Conservation (phyloP, 352 stramenopile genomes). For the Globisporangium carolinianum region DNA sequence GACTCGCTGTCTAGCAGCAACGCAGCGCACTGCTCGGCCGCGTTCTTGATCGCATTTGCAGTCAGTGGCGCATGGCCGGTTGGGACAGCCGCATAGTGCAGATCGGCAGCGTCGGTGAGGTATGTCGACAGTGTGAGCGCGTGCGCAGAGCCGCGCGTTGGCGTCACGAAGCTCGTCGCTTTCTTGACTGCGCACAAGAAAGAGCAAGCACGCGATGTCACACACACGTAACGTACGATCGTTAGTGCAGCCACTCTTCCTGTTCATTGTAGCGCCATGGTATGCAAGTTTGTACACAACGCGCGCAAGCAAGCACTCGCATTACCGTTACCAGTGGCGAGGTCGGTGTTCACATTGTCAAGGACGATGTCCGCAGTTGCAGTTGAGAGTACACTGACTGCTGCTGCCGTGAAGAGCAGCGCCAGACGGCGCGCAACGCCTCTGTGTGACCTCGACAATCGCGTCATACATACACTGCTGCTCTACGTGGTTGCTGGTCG, state of each 20-base stretch:
- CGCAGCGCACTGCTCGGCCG: conserved; percentile 17
- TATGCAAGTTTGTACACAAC: background rate
- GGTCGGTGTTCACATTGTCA: too few relatives aligned
- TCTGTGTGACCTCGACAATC: too few relatives aligned
- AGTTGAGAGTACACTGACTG: too few relatives aligned
- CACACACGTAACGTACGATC: background rate
- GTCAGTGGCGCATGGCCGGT: conserved; percentile 29
- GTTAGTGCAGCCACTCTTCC: background rate
- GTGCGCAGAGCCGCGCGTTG: conserved; percentile 30
- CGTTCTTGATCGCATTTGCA: conserved; percentile 45
- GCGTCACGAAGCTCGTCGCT: conserved; percentile 36
- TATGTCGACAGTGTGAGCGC: conserved; percentile 65
- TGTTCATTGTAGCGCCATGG: too few relatives aligned
- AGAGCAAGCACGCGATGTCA: background rate
- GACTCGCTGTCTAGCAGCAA: background rate
- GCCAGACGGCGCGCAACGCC: too few relatives aligned
- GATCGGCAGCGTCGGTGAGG: conserved; percentile 57
- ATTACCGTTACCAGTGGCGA: too few relatives aligned
- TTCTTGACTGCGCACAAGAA: background rate
- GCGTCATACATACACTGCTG: too few relatives aligned
- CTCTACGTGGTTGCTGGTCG: too few relatives aligned
- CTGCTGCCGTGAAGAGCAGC: too few relatives aligned
- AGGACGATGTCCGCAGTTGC: too few relatives aligned
- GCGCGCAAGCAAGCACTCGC: too few relatives aligned
- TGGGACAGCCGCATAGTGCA: conserved; percentile 62